phyloP scores from a whole-genome alignment of 345 rosid species.

The Citrus hindsii region DNA sequence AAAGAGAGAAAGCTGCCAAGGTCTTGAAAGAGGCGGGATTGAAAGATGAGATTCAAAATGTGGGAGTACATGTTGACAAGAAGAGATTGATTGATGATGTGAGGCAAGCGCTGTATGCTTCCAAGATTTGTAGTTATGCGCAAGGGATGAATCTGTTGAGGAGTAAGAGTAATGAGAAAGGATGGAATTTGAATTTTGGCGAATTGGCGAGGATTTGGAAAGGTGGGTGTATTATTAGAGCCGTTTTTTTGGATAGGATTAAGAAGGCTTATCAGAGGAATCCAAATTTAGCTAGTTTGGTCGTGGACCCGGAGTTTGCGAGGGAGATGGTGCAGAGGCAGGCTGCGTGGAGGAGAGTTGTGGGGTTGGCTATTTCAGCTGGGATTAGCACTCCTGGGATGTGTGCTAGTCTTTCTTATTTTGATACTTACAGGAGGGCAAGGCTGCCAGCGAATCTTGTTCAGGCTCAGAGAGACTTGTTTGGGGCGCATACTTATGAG shows the following conservation, averaged over 20 bases:
- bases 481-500: conserved; percentile 97
- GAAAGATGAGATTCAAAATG: conserved; percentile 59
- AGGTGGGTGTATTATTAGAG: conserved; percentile 95
- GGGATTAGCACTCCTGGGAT: conserved; percentile 98
- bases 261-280: conserved; percentile 94
- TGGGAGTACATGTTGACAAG: conserved; percentile 54
- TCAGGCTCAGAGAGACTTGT: conserved; percentile 97
- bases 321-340: conserved; percentile 98
- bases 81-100: conserved; percentile 92
- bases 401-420: conserved; percentile 94
- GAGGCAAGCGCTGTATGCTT: conserved; percentile 87
- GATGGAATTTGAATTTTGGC: conserved; percentile 85
- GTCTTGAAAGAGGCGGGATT: conserved; percentile 75
- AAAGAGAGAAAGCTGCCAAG: conserved; percentile 62
- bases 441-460: conserved; percentile 89
- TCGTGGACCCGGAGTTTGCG: conserved; percentile 95
- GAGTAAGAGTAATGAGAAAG: conserved; percentile 76
- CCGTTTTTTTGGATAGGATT: conserved; percentile 94
- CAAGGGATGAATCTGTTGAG: conserved; percentile 96
- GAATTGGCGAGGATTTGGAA: conserved; percentile 97
- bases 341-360: conserved; percentile 98
- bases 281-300: conserved; percentile 77
- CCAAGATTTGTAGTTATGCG: conserved; percentile 92
- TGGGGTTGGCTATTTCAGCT: conserved; percentile 78
- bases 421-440: conserved; percentile 90